phyloP scores from a whole-genome alignment of 805 yeast species.

The Debaryomyces castellii region DNA sequence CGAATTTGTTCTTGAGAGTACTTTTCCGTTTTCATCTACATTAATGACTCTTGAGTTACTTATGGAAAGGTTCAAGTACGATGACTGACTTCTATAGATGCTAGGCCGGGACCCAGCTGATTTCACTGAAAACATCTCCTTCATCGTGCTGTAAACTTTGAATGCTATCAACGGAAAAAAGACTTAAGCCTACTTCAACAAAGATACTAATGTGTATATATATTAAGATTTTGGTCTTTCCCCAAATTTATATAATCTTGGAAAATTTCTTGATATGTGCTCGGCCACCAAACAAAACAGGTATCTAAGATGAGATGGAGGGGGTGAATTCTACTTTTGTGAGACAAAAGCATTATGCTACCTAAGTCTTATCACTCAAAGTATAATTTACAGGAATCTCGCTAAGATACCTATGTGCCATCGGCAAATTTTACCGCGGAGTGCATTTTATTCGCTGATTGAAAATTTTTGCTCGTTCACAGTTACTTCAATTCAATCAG shows the following conservation, averaged over 20 bases:
- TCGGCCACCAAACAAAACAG: not conserved
- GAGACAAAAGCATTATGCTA: not conserved
- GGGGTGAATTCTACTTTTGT: not conserved
- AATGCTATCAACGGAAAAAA: not conserved
- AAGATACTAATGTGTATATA: not conserved
- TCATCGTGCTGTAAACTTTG: not conserved
- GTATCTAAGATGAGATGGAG: not conserved
- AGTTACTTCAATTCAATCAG: not conserved
- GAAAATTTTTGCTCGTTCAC: not conserved
- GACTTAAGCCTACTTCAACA: not conserved
- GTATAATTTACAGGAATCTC: not conserved
- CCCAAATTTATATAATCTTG: not conserved
- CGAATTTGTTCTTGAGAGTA: conserved; percentile 18
- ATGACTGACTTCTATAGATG: conserved; percentile 23
- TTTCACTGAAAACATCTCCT: conserved; percentile 10
- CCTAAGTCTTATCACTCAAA: not conserved
- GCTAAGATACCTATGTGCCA: not conserved
- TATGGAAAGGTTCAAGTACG: conserved; percentile 26
- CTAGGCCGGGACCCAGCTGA: conserved; percentile 19
- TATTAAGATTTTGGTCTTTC: not conserved
- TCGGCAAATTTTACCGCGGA: not conserved
- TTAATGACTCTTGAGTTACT: conserved; percentile 26
- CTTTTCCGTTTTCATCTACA: conserved; percentile 22
- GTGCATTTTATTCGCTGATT: not conserved
- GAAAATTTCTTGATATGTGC: not conserved